Evolutionary conservation across 306 rosid genomes (phyloP), one percentile per base, ranked within the genome.

Genomic region (Prunus fruticosa): DNA sequence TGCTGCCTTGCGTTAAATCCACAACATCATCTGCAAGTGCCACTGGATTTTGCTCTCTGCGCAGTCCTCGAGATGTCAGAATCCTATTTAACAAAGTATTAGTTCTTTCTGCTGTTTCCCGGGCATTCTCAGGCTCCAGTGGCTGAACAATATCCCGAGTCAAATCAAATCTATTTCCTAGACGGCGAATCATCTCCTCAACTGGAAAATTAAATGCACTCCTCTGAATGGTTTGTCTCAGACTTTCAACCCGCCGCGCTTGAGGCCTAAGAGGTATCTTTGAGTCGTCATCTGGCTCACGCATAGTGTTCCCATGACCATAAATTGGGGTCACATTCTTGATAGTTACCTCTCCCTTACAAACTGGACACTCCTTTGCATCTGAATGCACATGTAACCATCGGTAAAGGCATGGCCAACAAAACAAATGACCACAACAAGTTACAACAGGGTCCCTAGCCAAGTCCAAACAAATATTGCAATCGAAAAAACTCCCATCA

Each of bases 391-490:
- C 81, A 85, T 93, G 89, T 75, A 96, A 64, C 98, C 98, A 92
- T 23, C 94, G 85, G 79, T 93, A 96, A 32, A 96, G 75, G 81
- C 99, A 96, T 0, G 97, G 79, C 99, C 98, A 96, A 78, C 98
- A 96, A 82, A 91, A 92, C 80, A 96, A 80, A 85, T 96, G 99
- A 73, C 99, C 99, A 58, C 99, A 96, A 77, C 97, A 89, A 76
- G 99, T 96, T 64, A 96, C 92, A 80, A 96, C 98, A 56, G 98
- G 99, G 62, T 96, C 95, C 82, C 81, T 91, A 74, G 98, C 79
- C 78, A 93, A 69, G 84, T 93, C 98, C 85, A 96, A 82, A 84
- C 99, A 96, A n/a, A 92, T 89, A 83, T 91, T 93, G 76, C 99
- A 96, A 83, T 96, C 98, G 20, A 91, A 96, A 64, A 96, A 96